Conservation (phyloP, 768 basidiomycete species). For the Lactarius indigo region DNA sequence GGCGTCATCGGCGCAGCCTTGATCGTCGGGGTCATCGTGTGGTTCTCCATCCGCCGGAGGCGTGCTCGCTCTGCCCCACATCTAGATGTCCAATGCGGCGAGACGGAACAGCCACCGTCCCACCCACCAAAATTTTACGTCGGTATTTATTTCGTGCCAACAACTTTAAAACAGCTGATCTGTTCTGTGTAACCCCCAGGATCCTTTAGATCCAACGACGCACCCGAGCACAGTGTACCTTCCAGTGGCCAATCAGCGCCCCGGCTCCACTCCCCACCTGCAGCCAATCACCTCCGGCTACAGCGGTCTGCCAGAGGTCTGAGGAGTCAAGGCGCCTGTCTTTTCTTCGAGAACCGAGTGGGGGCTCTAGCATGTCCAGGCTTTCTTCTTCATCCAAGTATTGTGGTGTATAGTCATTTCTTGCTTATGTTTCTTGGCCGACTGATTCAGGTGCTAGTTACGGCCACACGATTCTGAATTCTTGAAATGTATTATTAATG, state of each 20-base stretch:
- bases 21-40: slow-evolving; percentile 39
- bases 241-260: neutral
- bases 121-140: slow-evolving; percentile 21
- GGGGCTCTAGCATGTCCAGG: neutral
- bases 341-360: neutral
- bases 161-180: neutral
- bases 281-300: slow-evolving; percentile 8
- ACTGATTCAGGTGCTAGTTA: neutral
- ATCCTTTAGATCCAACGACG: slow-evolving; percentile 26
- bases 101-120: neutral
- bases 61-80: slow-evolving; percentile 29
- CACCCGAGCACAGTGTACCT: slow-evolving; percentile 13
- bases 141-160: neutral
- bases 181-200: slow-evolving; percentile 3
- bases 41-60: slow-evolving; percentile 36
- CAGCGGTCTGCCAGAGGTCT: slow-evolving; percentile 22
- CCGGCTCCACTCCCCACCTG: neutral
- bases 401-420: neutral
- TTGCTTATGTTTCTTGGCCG: neutral
- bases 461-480: too few species aligned
- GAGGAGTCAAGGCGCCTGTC: neutral
- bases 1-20: slow-evolving; percentile 46
- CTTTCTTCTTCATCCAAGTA: neutral
- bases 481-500: neutral
- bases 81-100: neutral